Evolutionary conservation across 1,284 basidiomycete species (phyloP), one percentile per base, ranked within the genome.

Genomic region (Somion occarium): DNA sequence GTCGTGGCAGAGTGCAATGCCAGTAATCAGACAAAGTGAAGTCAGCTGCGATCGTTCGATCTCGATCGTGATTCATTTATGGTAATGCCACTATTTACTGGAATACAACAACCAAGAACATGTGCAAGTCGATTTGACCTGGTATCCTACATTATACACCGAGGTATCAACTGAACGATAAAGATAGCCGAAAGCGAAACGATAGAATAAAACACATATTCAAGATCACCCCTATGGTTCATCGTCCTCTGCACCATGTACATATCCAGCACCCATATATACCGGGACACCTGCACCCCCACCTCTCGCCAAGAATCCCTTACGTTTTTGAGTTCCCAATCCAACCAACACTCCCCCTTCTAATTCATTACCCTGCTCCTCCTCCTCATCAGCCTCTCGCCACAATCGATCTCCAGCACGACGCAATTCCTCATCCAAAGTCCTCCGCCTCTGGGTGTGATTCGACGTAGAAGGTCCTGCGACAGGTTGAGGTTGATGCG

Each of bases 271-370:
- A 13, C 81, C 83, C 79, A 88, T 81, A 51, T 81, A 78, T 7
- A 89, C 80, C 5, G 86, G 82, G 1, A 60, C 52, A 2, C 87
- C 86, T 23, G 81, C 85, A 5, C 75, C 85, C 1, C 88, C 87
- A 15, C 87, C 87, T 59, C 79, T 80, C 9, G 85, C 82, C n/a
- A 88, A 66, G 54, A 86, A 90, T 2, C 84, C 83, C 12, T 63
- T 67, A 23, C 66, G 70, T 57, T 73, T 78, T 59, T 73, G 73
- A 41, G 69, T 78, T 11, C 84, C 85, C 2, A 76, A 70, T 12
- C 76, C 82, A 2, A 69, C 63, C 4, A 80, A 73, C 3, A 79
- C 68, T 22, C 73, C 76, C 48, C 69, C 72, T 15, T 80, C 78
- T 23, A 68, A 24, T 3, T 63, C 68, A 13, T 64, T 62, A 4